Conservation (phyloP, 805 yeast genomes). For the Lachancea quebecensis region DNA sequence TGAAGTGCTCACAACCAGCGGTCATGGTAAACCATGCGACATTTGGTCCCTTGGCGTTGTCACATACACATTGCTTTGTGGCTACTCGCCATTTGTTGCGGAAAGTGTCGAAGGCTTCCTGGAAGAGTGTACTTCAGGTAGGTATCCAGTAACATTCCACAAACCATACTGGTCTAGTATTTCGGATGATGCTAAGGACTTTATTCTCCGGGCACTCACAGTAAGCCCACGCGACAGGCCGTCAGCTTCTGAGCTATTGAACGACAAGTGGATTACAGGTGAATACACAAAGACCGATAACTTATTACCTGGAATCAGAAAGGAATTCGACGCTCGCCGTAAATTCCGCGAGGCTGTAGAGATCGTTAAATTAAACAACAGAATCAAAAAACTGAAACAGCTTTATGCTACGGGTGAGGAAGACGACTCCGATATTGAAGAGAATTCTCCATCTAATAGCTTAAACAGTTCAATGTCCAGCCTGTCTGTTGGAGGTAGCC, state of each 20-base stretch:
- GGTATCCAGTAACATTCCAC: conserved; percentile 76
- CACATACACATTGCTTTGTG: conserved; percentile 82
- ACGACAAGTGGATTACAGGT: conserved; percentile 69
- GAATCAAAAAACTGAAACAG: conserved; percentile 63
- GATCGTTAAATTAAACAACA: conserved; percentile 72
- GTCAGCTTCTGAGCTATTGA: conserved; percentile 54
- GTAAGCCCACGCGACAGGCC: conserved; percentile 63
- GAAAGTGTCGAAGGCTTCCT: conserved; percentile 77
- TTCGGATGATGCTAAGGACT: conserved; percentile 71
- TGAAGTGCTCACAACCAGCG: conserved; percentile 71
- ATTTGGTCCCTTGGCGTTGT: conserved; percentile 95
- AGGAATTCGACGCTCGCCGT: conserved; percentile 75
- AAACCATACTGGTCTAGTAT: conserved; percentile 80
- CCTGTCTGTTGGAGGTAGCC: conserved; percentile 10
- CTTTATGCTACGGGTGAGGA: conserved; percentile 51
- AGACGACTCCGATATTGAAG: conserved; percentile 28
- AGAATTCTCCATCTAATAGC: conserved; percentile 13
- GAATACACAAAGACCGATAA: conserved; percentile 48
- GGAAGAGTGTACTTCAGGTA: conserved; percentile 63
- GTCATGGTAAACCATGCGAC: conserved; percentile 95
- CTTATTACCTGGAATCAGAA: conserved; percentile 72
- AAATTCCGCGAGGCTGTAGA: conserved; percentile 84
- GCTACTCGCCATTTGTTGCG: conserved; percentile 86
- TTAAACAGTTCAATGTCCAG: conserved; percentile 16
- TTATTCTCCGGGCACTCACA: conserved; percentile 64